Evolutionary conservation across 108 stramenopile genomes (phyloP), one percentile per base, ranked within the genome.

Genomic region (Schizochytrium sp.): DNA sequence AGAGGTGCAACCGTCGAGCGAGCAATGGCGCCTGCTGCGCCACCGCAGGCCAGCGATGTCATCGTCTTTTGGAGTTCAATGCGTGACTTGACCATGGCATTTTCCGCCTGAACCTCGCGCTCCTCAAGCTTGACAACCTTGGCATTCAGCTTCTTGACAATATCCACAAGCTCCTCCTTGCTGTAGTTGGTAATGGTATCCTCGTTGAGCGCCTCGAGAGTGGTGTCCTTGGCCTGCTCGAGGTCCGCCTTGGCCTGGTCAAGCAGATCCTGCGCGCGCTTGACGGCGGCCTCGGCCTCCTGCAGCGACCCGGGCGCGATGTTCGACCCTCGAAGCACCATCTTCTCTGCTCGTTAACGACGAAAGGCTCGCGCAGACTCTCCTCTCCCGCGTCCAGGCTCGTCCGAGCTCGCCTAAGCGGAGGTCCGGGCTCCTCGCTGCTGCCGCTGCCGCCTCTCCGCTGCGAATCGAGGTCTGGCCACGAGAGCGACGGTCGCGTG

Each of bases 1-100:
- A 89, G 44, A 5, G 89, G 89, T 21, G 89, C 89, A 3, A 87
- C 60, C 44, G 57, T 60, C 14, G 87, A 63, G 18, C 89, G 89
- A 4, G 53, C 18, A 16, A 58, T 45, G 76, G 60, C 89, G 14
- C 83, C 89, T 3, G 89, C 89, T 25, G 44, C 58, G 25, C 89
- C 89, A 19, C 89, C 89, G 58, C 29, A 72, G 18, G 45, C 44
- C 19, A 89, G 60, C 25, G 44, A 23, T 60, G 28, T 45, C 18
- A 44, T 18, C 3, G 88, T 88, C 23, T 88, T 83, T 23, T 83
- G 76, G 12, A 83, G 76, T 5, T 83, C 48, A 18, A 83, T 28
- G 2, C 51, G 76, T 4, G 76, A 53, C 28, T 83, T 47, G 76
- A 83, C 6, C 48, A 53, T 53, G 28, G 48, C 51, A 12, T 83